Evolutionary conservation across 2,329 filamentous ascomycete genomes (phyloP), one percentile per base, ranked within the genome.

Genomic region (Fusarium mundagurra): DNA sequence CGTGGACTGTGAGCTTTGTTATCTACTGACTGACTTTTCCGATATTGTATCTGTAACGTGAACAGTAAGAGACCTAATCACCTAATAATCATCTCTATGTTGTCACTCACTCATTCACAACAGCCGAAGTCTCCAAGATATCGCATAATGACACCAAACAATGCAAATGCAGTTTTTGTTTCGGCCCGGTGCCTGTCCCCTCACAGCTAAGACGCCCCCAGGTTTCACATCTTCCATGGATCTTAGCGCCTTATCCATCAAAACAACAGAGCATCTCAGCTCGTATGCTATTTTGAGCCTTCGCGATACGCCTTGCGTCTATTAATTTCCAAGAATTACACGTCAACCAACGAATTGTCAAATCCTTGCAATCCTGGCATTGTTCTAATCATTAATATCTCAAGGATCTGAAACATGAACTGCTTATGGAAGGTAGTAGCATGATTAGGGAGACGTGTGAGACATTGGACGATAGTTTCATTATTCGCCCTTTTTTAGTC

Each of bases 191-290:
- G 57, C 57, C 59, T 70, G 62, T 53, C 33, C 31, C 34, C 64
- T 69, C 57, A 41, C 59, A 66, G 65, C 71, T 69, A 71, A 67
- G 61, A 72, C 73, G 64, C 75, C 69, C 64, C 64, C 62, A 13
- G 57, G 73, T 76, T 76, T 76, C 75, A 77, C 63, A 63, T 66
- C 54, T 48, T 71, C 55, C 75, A 76, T 74, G 70, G 64, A 68
- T 76, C 24, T 51, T 73, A 66, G 67, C 72, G 67, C 70, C 70
- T 38, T 43, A 38, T 33, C 41, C 33, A n/a, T 39, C 27, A 53
- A 22, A 44, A 24, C 60, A 48, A 45, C 36, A 44, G 60, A 39
- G n/a, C n/a, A 67, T 29, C 61, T 63, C 54, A 71, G 61, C 51
- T 75, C 43, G 24, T 54, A 34, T 63, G 47, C 70, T 71, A 73